These are phyloP conservation scores for Ophiocordyceps sinensis DNA, from an alignment of 2,329 filamentous ascomycete species.

Conservation along the genomic window DNA sequence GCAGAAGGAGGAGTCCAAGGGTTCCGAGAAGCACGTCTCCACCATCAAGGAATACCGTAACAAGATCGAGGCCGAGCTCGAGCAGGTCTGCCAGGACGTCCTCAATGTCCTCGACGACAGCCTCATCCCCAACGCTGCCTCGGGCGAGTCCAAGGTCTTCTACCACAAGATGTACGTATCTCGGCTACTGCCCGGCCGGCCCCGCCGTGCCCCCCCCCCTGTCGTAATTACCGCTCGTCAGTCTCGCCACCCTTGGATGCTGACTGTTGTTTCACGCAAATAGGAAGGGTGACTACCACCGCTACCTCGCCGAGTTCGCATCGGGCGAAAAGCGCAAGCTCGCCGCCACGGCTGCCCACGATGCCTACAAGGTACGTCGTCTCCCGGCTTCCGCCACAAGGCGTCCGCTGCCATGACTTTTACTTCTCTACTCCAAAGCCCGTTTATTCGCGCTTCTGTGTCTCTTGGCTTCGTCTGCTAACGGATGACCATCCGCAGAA, in stretches of 20 bases:
- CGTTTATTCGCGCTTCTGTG: background rate
- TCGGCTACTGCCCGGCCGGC: slow-evolving; percentile 1
- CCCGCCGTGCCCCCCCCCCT: background rate
- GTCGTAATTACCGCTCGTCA: background rate
- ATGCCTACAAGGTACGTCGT: slow-evolving; percentile 83
- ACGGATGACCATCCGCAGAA: slow-evolving; percentile 38
- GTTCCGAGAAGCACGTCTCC: slow-evolving; percentile 82
- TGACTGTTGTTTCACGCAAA: slow-evolving; percentile 6
- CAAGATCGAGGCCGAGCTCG: slow-evolving; percentile 96
- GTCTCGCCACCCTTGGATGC: background rate
- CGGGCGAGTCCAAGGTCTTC: slow-evolving; percentile 98
- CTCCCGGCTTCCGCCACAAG: background rate
- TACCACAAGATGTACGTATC: slow-evolving; percentile 96
- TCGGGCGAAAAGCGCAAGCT: slow-evolving; percentile 85
- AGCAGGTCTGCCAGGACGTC: slow-evolving; percentile 96
- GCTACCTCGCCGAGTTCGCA: slow-evolving; percentile 87
- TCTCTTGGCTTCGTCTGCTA: slow-evolving; percentile 4
- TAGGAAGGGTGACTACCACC: slow-evolving; percentile 97
- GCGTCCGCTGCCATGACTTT: background rate
- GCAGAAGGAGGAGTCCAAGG: slow-evolving; percentile 99
- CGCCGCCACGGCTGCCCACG: slow-evolving; percentile 73
- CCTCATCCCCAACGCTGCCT: slow-evolving; percentile 89
- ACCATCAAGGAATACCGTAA: slow-evolving; percentile 95
- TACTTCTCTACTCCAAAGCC: too few relatives aligned
- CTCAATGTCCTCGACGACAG: slow-evolving; percentile 86